Base-by-base conservation (phyloP, 2,329 filamentous ascomycete genomes). In the Diaporthe helianthi region DNA sequence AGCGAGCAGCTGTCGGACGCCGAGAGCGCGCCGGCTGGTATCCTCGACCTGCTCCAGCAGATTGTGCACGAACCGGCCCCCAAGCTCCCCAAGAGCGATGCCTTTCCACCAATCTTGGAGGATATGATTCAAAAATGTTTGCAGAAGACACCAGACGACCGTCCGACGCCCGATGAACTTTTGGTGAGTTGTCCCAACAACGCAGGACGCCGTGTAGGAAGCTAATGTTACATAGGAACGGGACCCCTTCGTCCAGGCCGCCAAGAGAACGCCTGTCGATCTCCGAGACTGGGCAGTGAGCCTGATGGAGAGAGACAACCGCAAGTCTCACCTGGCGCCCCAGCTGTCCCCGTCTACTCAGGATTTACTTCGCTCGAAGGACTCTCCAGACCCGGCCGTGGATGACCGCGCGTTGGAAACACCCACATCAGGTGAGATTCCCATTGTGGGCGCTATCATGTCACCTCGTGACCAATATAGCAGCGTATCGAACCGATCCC, bases 101-200 rank as follows among this genome's bases (percentile, higher is more conserved):
- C 96, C 2, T 99, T 99, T 85, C 96, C 96, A 0, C 88, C 90
- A 33, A 98, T 98, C 73, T 82, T 99, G 55, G 95, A 98, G 75
- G 94, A 98, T 73, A 97, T 98, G 89, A 95, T 98, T 69, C 94
- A 96, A 73, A 97, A 97, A 80, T 99, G 96, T 81, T 83, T 99
- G 73, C 90, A 91, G 79, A 99, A 99, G 83, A 90, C 92, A 71
- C 93, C 96, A 0, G 92, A 94, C 71, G 89, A 93, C 77, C 89
- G 96, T 65, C 96, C 95, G 64, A 98, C 96, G 6, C 96, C 96
- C 10, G 91, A 95, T 75, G 93, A 98, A 75, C 89, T 99, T 71
- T 98, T 93, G 81, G 93, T 97, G 85, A 80, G 92, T 81, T 47
- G 26, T 31, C 47, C 41, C 10, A 9, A 1, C 31, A n/a, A 3